Percentiles rank a stretch among this genome's conserved stretches.
Conservation (phyloP, 805 yeast genomes). For the Zygosaccharomyces pseudorouxii region DNA sequence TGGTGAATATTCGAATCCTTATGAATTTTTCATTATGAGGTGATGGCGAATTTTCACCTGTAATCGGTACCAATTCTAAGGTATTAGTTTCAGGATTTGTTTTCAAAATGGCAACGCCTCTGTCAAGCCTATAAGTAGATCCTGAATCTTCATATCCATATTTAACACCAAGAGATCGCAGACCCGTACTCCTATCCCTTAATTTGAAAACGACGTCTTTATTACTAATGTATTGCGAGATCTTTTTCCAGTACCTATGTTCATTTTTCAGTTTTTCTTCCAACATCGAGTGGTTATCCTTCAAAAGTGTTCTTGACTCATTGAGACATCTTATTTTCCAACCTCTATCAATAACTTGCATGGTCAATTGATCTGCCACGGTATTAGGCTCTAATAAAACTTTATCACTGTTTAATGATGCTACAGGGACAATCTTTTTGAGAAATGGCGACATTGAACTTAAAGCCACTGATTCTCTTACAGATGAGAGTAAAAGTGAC, state of each 20-base stretch:
- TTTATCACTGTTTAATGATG: conserved; percentile 56
- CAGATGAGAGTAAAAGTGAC: conserved; percentile 72
- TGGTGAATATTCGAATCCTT: conserved; percentile 54
- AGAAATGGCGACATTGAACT: conserved; percentile 85
- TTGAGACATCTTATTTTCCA: conserved; percentile 78
- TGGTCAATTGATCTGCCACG: conserved; percentile 24
- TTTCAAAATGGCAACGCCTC: conserved; percentile 70
- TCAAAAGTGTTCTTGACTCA: conserved; percentile 49
- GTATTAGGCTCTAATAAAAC: conserved; percentile 23
- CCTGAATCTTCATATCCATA: conserved; percentile 94
- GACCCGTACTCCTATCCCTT: conserved; percentile 50
- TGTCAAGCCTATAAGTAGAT: conserved; percentile 58
- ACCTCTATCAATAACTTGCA: conserved; percentile 43
- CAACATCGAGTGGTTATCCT: conserved; percentile 48
- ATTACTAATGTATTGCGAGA: conserved; percentile 27
- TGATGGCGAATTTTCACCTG: conserved; percentile 7
- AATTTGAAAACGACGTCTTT: conserved; percentile 52
- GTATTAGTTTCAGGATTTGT: conserved; percentile 38
- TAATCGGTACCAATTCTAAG: conserved; percentile 40
- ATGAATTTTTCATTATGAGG: conserved; percentile 45
- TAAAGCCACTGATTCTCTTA: conserved; percentile 79
- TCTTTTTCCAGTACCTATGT: conserved; percentile 50
- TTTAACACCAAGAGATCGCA: conserved; percentile 64
- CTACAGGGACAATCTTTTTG: conserved; percentile 67
- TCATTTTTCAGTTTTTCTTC: conserved; percentile 56